Base-by-base conservation (phyloP, 345 rosid species). In the Camelina hispida region DNA sequence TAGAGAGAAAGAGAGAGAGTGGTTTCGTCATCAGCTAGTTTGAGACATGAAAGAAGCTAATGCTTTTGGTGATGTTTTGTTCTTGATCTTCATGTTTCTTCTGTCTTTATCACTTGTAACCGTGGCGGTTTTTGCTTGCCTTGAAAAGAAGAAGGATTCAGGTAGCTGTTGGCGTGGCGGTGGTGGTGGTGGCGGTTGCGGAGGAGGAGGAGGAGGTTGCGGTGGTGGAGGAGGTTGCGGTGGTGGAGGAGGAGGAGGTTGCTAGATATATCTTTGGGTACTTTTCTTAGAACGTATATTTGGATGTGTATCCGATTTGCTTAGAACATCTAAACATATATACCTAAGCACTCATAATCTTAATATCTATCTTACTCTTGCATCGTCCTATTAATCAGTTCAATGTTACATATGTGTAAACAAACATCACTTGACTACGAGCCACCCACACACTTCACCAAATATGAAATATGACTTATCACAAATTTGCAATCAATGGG, bases 51-150 rank as follows among this genome's bases (percentile, higher is more conserved):
- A 37, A 17, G 48, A 52, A 75, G 20, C 69, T 59, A 7, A 13
- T 12, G 64, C 14, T 11, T 42, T 52, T 18, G 47, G 37, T 42
- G n/a, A 54, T 68, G 55, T 50, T 25, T 34, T 59, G 35, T 38
- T 44, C 74, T 69, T 59, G 61, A 48, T 67, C 68, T 67, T 67
- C 54, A 18, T 51, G 54, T 37, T 75, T 75, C 62, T 68, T 68
- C 9, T 60, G 16, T 75, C 73, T 60, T 42, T 75, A 51, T 14
- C 60, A 43, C 68, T 75, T 28, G 62, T 75, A 58, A 50, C 79
- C 13, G 28, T 75, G 68, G 53, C 25, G 7, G 55, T 59, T 59
- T 68, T 67, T 40, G 46, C 61, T 47, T 38, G 46, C 61, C 38
- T 13, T 5, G 12, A 22, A 9, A 60, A 47, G 16, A 57, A 73